phyloP scores from a whole-genome alignment of 176 grass and related monocot species.

The Saccharum officinarum region DNA sequence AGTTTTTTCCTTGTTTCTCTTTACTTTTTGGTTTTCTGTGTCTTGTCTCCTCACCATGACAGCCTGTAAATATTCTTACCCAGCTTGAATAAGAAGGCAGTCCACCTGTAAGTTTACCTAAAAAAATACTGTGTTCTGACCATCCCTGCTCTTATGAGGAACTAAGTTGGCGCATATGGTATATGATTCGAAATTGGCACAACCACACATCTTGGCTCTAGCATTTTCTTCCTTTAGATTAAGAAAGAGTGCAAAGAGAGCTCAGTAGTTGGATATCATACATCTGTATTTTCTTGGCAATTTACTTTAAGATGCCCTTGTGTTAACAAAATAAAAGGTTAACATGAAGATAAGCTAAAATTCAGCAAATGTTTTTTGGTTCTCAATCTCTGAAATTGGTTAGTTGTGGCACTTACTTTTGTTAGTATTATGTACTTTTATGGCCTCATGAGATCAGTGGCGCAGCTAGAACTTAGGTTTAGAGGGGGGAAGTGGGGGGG shows the following conservation, averaged over 20 bases:
- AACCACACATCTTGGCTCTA: not conserved
- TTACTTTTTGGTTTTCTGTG: not conserved
- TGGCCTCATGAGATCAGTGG: not conserved
- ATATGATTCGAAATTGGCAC: not conserved
- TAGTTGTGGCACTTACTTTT: not conserved
- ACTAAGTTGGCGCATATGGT: not conserved
- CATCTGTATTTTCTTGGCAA: not conserved
- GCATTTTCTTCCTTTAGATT: not conserved
- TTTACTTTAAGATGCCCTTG: not conserved
- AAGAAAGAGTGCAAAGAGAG: slow-evolving; percentile 9
- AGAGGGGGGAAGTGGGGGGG: too few species aligned
- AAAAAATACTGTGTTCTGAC: not conserved
- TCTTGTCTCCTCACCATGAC: not conserved
- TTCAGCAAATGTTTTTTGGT: not conserved
- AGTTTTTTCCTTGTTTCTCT: not conserved
- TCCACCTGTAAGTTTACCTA: not conserved
- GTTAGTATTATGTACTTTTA: not conserved
- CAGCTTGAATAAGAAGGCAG: not conserved
- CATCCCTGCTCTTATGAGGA: not conserved
- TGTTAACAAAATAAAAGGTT: not conserved
- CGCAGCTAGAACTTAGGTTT: too few species aligned
- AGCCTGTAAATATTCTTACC: not conserved
- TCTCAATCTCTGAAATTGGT: not conserved
- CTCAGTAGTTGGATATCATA: not conserved
- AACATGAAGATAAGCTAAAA: not conserved